Conservation (phyloP, 2,329 filamentous ascomycete species). For the Trichoderma sp. region DNA sequence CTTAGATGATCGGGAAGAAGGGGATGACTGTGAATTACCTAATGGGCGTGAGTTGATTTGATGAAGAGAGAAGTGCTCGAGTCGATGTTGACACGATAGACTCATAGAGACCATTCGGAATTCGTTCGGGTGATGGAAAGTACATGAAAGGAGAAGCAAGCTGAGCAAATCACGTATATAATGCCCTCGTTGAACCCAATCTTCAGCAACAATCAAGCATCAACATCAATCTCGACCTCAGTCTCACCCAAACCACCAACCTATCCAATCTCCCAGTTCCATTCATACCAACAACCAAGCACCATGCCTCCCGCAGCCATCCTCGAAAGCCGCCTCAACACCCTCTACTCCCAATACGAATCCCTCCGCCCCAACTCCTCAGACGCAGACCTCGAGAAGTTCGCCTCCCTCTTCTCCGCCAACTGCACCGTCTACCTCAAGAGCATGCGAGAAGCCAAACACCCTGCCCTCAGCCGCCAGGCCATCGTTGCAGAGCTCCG, state of each 20-base stretch:
- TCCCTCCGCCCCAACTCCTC: not conserved
- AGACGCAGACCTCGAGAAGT: not conserved
- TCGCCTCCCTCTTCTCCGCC: slow-evolving; percentile 2
- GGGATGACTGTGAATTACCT: not conserved
- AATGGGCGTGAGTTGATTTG: not conserved
- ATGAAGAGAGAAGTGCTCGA: not conserved
- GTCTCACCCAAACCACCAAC: not conserved
- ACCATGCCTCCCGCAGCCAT: not conserved
- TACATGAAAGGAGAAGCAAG: no score
- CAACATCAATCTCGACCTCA: not conserved
- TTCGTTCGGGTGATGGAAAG: no score
- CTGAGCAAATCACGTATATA: not conserved
- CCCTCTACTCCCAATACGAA: not conserved
- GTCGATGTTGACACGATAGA: not conserved
- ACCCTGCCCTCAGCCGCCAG: not conserved
- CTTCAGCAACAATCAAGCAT: not conserved
- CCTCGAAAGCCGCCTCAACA: not conserved
- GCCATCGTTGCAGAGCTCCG: not conserved
- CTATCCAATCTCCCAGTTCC: not conserved
- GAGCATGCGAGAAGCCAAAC: not conserved
- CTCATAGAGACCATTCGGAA: not conserved
- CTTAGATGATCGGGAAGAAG: not conserved
- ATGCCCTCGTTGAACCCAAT: not conserved
- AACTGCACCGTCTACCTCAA: not conserved
- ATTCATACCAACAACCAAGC: not conserved